phyloP scores from a whole-genome alignment of 1,284 basidiomycete genomes.

The Schizopora paradoxa region DNA sequence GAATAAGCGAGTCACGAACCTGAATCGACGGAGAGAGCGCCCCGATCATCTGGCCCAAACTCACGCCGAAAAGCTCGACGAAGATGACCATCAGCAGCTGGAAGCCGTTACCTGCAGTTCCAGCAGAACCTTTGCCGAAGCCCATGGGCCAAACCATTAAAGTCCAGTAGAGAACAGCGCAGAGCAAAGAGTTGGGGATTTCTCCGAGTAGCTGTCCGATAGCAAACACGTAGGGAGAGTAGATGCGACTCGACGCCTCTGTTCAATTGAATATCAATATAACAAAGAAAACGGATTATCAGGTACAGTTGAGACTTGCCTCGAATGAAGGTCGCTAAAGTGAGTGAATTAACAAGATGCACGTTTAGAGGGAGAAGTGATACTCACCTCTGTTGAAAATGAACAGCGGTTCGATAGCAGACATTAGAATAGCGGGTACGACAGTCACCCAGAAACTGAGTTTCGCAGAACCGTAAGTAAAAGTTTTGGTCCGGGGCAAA shows the following conservation, averaged over 20 bases:
- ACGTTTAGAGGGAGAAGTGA: not conserved
- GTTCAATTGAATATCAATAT: slow-evolving; percentile 10
- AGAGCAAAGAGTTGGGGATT: slow-evolving; percentile 73
- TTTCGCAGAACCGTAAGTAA: too few relatives aligned
- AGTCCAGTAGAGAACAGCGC: slow-evolving; percentile 74
- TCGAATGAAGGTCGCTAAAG: slow-evolving; percentile 54
- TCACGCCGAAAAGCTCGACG: slow-evolving; percentile 73
- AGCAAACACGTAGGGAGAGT: slow-evolving; percentile 79
- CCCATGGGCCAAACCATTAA: slow-evolving; percentile 61
- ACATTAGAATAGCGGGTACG: slow-evolving; percentile 72
- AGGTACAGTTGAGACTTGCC: slow-evolving; percentile 31
- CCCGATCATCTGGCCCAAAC: slow-evolving; percentile 71
- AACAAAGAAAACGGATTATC: not conserved
- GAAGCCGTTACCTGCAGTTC: slow-evolving; percentile 67
- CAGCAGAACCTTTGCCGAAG: slow-evolving; percentile 60
- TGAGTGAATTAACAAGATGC: too few relatives aligned
- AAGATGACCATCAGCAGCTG: slow-evolving; percentile 67
- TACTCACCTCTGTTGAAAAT: slow-evolving; percentile 67
- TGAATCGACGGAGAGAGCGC: slow-evolving; percentile 72
- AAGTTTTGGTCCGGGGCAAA: not conserved
- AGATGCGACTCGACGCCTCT: slow-evolving; percentile 72
- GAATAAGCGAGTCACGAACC: slow-evolving; percentile 23
- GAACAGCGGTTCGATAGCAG: slow-evolving; percentile 83
- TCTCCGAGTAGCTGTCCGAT: slow-evolving; percentile 80
- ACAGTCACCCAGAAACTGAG: slow-evolving; percentile 64